Conservation (phyloP, 2,329 filamentous ascomycete species). For the Thielaviopsis ethacetica region DNA sequence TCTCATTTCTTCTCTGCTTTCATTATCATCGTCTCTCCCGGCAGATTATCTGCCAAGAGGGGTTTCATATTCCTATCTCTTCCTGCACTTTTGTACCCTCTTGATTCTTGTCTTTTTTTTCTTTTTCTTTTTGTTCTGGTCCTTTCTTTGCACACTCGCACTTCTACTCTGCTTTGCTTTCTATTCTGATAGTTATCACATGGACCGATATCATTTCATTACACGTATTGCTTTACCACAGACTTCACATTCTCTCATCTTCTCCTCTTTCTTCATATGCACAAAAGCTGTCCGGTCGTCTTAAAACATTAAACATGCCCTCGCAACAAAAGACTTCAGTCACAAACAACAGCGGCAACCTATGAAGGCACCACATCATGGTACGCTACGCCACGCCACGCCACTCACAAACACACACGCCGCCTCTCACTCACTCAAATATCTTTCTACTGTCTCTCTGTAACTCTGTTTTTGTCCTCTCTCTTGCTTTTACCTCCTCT, state of each 20-base stretch:
- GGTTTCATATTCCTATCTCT: not conserved
- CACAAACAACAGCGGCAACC: not conserved
- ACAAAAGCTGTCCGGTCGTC: not conserved
- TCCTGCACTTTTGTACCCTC: not conserved
- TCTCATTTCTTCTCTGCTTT: not conserved
- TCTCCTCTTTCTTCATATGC: not conserved
- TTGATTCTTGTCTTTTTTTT: not conserved
- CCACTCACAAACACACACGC: no score
- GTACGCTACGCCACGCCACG: not conserved
- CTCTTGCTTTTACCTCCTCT: not conserved
- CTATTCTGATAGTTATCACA: not conserved
- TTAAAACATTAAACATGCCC: not conserved
- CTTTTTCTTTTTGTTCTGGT: not conserved
- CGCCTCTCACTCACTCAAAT: no score
- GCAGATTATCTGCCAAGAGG: not conserved
- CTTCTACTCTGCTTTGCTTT: not conserved
- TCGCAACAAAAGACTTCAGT: not conserved
- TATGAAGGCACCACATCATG: not conserved
- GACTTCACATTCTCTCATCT: not conserved
- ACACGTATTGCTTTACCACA: not conserved
- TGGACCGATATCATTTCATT: constrained; percentile 1
- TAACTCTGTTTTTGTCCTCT: not conserved
- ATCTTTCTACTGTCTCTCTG: not conserved
- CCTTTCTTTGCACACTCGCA: not conserved
- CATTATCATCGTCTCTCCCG: not conserved